These are phyloP conservation scores for Talaromyces albobiverticillius DNA, from an alignment of 2,329 filamentous ascomycete species.

Conservation along the genomic window DNA sequence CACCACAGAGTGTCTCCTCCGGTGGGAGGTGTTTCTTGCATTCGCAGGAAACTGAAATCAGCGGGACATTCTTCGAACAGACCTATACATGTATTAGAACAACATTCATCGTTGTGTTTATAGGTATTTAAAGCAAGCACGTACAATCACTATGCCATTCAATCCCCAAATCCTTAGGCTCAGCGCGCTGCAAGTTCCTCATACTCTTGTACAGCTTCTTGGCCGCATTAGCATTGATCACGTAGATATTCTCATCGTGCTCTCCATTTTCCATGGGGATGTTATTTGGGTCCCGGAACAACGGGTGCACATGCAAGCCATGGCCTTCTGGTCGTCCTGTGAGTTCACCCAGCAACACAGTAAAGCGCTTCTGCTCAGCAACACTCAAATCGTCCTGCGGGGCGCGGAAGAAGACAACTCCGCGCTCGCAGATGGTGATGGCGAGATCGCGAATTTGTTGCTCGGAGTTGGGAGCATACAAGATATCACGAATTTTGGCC, in stretches of 20 bases:
- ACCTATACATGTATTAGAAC: not conserved
- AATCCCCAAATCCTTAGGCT: not conserved
- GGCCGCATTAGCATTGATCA: slow-evolving; percentile 6
- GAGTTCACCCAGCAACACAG: slow-evolving; percentile 31
- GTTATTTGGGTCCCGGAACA: slow-evolving; percentile 3
- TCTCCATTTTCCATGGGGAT: slow-evolving; percentile 4
- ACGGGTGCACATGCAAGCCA: slow-evolving; percentile 7
- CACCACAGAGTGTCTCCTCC: slow-evolving; percentile 48
- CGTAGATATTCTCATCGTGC: slow-evolving; percentile 9
- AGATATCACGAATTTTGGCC: slow-evolving; percentile 32
- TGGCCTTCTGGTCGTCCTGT: slow-evolving; percentile 39
- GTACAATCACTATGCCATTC: slow-evolving; percentile 11
- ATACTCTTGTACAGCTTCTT: slow-evolving; percentile 9
- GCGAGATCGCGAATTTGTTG: slow-evolving; percentile 28
- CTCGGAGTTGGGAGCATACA: slow-evolving; percentile 36
- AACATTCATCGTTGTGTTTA: too few species aligned
- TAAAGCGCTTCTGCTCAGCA: slow-evolving; percentile 20
- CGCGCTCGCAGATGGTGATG: slow-evolving; percentile 35
- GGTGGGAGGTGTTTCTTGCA: slow-evolving; percentile 4
- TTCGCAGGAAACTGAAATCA: slow-evolving; percentile 8
- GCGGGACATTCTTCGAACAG: slow-evolving; percentile 9
- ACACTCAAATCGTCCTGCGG: slow-evolving; percentile 9
- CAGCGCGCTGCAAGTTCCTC: not conserved
- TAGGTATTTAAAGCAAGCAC: not conserved
- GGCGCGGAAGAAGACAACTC: slow-evolving; percentile 30